Base-by-base conservation (phyloP, 2,329 filamentous ascomycete genomes). In the Waltergamsia citrina region DNA sequence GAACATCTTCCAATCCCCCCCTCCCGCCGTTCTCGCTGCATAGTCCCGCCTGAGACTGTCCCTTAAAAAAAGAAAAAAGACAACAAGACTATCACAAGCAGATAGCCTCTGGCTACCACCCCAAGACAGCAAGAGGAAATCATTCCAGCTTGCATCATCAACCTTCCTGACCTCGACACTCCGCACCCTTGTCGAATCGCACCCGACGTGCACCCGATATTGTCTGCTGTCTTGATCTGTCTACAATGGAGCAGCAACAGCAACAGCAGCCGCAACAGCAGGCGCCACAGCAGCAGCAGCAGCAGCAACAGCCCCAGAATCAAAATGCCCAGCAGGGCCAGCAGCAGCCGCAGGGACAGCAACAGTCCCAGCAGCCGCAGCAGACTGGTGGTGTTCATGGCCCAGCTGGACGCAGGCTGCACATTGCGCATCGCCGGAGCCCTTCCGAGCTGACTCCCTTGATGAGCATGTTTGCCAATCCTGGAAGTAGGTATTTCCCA, bases 381-480 rank as follows among this genome's bases (percentile, higher is more conserved):
- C 62, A 63, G 52, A 51, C 65, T 45, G 69, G 69, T 53, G 73
- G 73, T 51, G 71, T 78, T 40, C 68, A 68, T 56, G 87, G 86
- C 49, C 85, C 85, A 52, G 65, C 81, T 57, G 87, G 87, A 54
- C 87, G 90, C 56, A 82, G 88, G 59, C 77, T 96, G 59, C 88
- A 96, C 68, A 95, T 96, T 64, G 90, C 90, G 53, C 90, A 96
- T 69, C 83, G 90, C 56, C 81, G 90, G 63, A 95, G 87, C 66
- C 92, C 90, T 45, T 96, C 92, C 48, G 92, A 96, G 72, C 72
- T 96, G 62, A 96, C 90, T 39, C 92, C 90, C 44, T 69, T 96
- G 62, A 93, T 96, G 85, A 94, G 87, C 86, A 85, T 78, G 85
- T 86, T 74, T 60, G 60, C 69, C 44, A 75, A 72, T 44, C 70